Conservation (phyloP, 768 basidiomycete species). For the Boletus speciosus region DNA sequence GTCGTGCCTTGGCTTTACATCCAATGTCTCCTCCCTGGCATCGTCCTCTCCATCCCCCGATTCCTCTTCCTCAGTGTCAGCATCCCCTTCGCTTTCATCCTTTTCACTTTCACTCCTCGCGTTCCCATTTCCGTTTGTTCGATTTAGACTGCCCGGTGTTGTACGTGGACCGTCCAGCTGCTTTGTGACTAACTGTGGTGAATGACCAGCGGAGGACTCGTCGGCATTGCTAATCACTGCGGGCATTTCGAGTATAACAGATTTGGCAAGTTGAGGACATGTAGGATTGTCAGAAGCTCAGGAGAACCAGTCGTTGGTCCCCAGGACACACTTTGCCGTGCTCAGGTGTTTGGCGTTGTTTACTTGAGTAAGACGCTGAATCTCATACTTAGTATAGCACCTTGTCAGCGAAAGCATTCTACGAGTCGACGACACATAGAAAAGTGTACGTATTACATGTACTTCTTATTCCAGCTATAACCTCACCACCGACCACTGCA, state of each 20-base stretch:
- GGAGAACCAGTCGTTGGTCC: not conserved
- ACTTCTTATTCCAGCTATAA: constrained; percentile 3
- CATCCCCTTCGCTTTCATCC: not conserved
- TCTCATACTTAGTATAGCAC: too few relatives aligned
- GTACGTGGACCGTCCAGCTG: constrained; percentile 1
- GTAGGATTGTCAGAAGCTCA: not conserved
- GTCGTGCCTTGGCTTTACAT: not conserved
- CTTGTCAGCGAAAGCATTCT: too few relatives aligned
- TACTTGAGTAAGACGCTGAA: not conserved
- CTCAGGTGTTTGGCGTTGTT: constrained; percentile 18
- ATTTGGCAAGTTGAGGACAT: constrained; percentile 6
- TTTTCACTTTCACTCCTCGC: too few relatives aligned
- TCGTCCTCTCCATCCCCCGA: constrained; percentile 4
- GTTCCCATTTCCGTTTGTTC: constrained; percentile 17
- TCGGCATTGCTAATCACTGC: not conserved
- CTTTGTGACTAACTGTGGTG: not conserved
- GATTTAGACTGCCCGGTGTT: not conserved
- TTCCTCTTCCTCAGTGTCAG: constrained; percentile 1
- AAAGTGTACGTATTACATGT: not conserved
- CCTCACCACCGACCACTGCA: constrained; percentile 28
- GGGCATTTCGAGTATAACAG: constrained; percentile 9
- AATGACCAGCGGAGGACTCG: not conserved
- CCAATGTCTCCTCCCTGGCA: not conserved
- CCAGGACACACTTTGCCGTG: not conserved
- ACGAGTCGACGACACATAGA: too few relatives aligned